Evolutionary conservation across 1,284 basidiomycete genomes (phyloP).

Genomic region (Thecaphora thlaspeos): DNA sequence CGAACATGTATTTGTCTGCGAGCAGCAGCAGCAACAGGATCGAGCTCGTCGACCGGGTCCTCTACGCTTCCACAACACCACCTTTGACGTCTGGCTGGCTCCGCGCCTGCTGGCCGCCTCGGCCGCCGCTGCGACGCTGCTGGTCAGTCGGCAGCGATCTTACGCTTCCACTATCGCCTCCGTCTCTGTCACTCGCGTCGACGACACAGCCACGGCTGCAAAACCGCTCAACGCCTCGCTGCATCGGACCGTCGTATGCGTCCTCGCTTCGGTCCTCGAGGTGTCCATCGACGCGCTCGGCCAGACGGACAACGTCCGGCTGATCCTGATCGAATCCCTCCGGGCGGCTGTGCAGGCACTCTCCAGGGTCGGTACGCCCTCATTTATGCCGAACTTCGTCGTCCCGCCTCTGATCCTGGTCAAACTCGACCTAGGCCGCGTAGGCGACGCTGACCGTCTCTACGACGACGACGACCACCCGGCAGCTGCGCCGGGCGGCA

Average conservation of each 20-base stretch:
- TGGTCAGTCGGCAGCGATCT: neutral
- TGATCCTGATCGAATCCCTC: constrained; percentile 22
- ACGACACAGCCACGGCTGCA: neutral
- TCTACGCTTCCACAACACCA: constrained; percentile 24
- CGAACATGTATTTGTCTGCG: constrained; percentile 22
- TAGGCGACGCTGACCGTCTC: neutral
- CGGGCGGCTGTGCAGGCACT: constrained; percentile 27
- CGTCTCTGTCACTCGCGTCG: neutral
- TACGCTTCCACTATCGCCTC: constrained; percentile 1
- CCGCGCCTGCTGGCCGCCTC: constrained; percentile 38
- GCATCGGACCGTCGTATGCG: constrained; percentile 5
- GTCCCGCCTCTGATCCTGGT: neutral
- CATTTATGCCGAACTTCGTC: constrained; percentile 13
- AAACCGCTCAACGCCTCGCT: neutral
- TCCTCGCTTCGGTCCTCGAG: constrained; percentile 12
- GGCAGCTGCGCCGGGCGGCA: too few relatives aligned
- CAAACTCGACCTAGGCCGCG: neutral
- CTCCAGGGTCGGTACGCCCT: constrained; percentile 18
- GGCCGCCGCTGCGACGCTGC: constrained; percentile 11
- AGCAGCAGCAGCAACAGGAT: too few relatives aligned
- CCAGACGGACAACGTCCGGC: constrained; percentile 35
- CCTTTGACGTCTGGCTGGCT: constrained; percentile 41
- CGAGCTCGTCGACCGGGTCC: neutral
- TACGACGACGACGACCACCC: neutral
- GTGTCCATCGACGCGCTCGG: constrained; percentile 19